These are phyloP conservation scores for Ogataea methylovora DNA, from an alignment of 805 yeast species.

Conservation along the genomic window DNA sequence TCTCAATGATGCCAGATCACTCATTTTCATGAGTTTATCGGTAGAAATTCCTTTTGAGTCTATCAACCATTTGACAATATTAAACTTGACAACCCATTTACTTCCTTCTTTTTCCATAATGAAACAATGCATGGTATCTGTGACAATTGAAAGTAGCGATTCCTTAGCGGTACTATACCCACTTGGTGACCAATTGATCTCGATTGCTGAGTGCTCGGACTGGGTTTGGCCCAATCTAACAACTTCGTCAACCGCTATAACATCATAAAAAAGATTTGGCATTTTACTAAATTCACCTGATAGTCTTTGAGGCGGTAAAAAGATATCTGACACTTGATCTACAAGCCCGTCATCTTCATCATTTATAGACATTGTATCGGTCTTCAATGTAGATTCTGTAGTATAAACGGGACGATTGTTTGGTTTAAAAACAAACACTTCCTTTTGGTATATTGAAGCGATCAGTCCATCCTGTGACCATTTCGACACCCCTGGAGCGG, in stretches of 20 bases:
- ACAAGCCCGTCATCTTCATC: neutral
- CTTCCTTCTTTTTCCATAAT: slow-evolving; percentile 9
- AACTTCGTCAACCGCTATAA: slow-evolving; percentile 9
- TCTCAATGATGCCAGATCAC: slow-evolving; percentile 11
- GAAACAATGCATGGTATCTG: slow-evolving; percentile 12
- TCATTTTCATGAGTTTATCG: slow-evolving; percentile 6
- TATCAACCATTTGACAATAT: slow-evolving; percentile 7
- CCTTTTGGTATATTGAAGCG: slow-evolving; percentile 8
- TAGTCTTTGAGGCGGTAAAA: slow-evolving; percentile 4
- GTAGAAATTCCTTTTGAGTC: slow-evolving; percentile 6
- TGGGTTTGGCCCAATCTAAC: slow-evolving; percentile 12
- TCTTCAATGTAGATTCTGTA: neutral
- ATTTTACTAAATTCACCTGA: slow-evolving; percentile 9
- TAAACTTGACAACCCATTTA: slow-evolving; percentile 11
- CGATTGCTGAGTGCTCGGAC: slow-evolving; percentile 6
- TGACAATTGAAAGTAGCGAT: slow-evolving; percentile 10
- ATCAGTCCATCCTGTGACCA: slow-evolving; percentile 16
- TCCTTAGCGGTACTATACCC: slow-evolving; percentile 9
- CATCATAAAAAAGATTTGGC: slow-evolving; percentile 8
- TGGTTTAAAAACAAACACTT: slow-evolving; percentile 9
- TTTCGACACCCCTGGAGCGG: slow-evolving; percentile 3
- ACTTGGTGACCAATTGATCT: slow-evolving; percentile 14
- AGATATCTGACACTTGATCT: slow-evolving; percentile 6
- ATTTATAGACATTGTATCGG: neutral
- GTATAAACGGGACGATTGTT: slow-evolving; percentile 3